These are phyloP conservation scores for Thielaviopsis musarum DNA, from an alignment of 2,329 filamentous ascomycete genomes.

Conservation along the genomic window DNA sequence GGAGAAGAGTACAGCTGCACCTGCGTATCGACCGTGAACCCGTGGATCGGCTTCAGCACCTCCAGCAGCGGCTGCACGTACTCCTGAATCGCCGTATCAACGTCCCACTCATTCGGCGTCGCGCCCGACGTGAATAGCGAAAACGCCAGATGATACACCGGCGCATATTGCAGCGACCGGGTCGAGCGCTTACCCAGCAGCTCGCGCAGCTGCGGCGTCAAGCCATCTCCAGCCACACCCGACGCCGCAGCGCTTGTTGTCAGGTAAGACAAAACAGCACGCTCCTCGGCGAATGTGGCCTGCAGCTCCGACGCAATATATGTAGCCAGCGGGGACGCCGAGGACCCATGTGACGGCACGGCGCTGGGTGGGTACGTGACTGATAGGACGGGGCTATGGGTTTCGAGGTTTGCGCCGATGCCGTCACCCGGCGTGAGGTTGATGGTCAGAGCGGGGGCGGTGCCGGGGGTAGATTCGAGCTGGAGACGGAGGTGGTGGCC, in stretches of 20 bases:
- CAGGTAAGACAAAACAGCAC: constrained; percentile 64
- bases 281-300: constrained; percentile 71
- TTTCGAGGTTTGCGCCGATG: constrained; percentile 43
- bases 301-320: constrained; percentile 68
- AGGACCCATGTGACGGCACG: constrained; percentile 48
- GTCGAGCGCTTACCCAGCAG: constrained; percentile 55
- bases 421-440: constrained; percentile 48
- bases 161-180: constrained; percentile 74
- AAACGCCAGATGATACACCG: constrained; percentile 90
- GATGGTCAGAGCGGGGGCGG: constrained; percentile 47
- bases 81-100: constrained; percentile 61
- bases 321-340: constrained; percentile 49
- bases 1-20: constrained; percentile 80
- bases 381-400: constrained; percentile 55
- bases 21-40: constrained; percentile 92
- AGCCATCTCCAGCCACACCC: constrained; percentile 27
- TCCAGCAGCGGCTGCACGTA: constrained; percentile 72
- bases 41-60: constrained; percentile 67
- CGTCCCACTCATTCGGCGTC: constrained; percentile 75
- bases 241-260: constrained; percentile 42
- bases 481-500: constrained; percentile 50
- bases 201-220: constrained; percentile 35
- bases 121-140: constrained; percentile 77
- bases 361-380: constrained; percentile 59
- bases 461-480: constrained; percentile 14